Evolutionary conservation across 2,329 filamentous ascomycete species (phyloP), one percentile per base, ranked within the genome.

Genomic region (Colletotrichum higginsianum): DNA sequence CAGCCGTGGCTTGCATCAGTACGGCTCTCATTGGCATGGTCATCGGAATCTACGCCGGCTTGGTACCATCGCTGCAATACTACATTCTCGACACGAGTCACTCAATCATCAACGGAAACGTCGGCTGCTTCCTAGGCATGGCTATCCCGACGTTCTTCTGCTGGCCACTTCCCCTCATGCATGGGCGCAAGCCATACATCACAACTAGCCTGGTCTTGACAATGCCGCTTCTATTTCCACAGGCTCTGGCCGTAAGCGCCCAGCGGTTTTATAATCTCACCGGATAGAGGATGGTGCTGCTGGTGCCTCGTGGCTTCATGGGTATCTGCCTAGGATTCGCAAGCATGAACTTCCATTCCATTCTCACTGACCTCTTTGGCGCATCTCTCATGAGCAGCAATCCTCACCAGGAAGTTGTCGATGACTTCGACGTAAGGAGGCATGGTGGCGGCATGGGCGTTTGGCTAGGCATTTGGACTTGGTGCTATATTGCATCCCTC

Each of bases 391-490:
- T 94, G 86, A 93, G 91, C 76, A 85, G 86, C 50, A 90, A 90
- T 60, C 92, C 93, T 2, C 92, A 94, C 76, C 91, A 94, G 80
- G 93, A 94, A 77, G 82, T 92, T 23, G 90, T 92, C 1, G 87
- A 91, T 68, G 82, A 87, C 15, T 89, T 89, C 75, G 93, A 95
- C 79, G 88, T 93, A 21, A 88, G 93, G 66, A 86, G 93, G 50
- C 92, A 94, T 77, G 93, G 93, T 9, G 92, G 93, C 15, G 93
- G 93, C 0, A 91, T 95, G 84, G 93, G 93, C 0, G 83, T 93
- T n/a, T 95, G 93, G 93, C 85, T 94, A 12, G 92, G 92, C 1
- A 86, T 93, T 66, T 95, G 93, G 92, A 91, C 91, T 0, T 95
- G 91, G 90, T 93, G 92, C 78, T 93, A 89, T 80, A 90, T 93